These are phyloP conservation scores for Chlamydomonas schloesseri DNA, from an alignment of 139 green algal species.

Conservation along the genomic window DNA sequence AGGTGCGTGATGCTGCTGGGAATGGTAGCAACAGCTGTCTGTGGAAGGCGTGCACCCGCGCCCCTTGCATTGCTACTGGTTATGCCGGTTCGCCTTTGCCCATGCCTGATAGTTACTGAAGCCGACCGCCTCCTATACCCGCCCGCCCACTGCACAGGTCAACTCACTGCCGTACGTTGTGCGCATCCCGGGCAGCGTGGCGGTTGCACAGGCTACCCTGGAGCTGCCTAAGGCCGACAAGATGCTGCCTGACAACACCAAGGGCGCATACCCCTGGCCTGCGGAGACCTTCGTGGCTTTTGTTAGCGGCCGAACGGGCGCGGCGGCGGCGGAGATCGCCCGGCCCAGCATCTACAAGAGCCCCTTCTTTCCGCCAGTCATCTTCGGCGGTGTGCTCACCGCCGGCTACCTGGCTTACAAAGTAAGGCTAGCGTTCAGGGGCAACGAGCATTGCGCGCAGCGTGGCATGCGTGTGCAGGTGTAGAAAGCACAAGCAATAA, in stretches of 20 bases:
- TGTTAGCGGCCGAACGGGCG: conserved; percentile 50
- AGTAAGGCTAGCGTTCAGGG: too few relatives aligned
- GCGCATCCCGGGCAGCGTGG: conserved; percentile 50
- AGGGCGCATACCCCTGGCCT: conserved; percentile 67
- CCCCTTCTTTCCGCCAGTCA: conserved; percentile 59
- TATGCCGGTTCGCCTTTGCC: too few relatives aligned
- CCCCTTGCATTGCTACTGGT: too few relatives aligned
- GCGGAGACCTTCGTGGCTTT: conserved; percentile 69
- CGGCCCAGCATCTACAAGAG: conserved; percentile 62
- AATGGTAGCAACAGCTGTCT: too few relatives aligned
- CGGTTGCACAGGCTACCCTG: conserved; percentile 22
- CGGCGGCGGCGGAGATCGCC: conserved; percentile 63
- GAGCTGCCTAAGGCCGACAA: conserved; percentile 36
- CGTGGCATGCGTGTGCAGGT: too few relatives aligned
- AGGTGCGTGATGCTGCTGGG: neutral
- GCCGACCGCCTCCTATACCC: neutral
- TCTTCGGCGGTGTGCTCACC: conserved; percentile 46
- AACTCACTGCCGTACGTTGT: conserved; percentile 73
- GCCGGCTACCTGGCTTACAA: conserved; percentile 47
- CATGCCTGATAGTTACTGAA: too few relatives aligned
- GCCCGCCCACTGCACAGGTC: conserved; percentile 24
- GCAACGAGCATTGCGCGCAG: too few relatives aligned
- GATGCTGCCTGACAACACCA: conserved; percentile 44
- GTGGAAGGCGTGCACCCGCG: too few relatives aligned
- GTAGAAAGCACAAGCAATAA: too few relatives aligned